These are phyloP conservation scores for Fusarium sp. DNA, from an alignment of 2,329 filamentous ascomycete species.

Conservation along the genomic window DNA sequence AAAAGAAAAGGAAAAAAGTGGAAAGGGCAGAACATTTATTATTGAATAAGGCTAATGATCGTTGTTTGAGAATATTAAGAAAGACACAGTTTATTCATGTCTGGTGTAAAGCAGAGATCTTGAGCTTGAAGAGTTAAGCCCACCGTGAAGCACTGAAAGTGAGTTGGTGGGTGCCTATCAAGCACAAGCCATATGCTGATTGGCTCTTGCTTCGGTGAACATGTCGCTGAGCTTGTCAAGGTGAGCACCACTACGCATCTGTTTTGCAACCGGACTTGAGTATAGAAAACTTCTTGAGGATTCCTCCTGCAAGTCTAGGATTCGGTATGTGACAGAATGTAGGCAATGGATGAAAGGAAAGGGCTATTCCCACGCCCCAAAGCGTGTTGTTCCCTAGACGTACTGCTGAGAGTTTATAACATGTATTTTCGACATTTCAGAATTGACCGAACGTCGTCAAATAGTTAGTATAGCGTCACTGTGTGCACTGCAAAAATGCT, in stretches of 20 bases:
- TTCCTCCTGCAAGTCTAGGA: no score
- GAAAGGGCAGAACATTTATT: not conserved
- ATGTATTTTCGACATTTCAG: no score
- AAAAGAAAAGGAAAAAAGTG: not conserved
- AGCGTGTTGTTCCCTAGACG: no score
- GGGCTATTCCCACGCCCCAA: no score
- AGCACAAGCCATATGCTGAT: constrained; percentile 14
- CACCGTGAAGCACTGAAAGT: constrained; percentile 6
- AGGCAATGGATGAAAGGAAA: no score
- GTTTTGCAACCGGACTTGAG: not conserved
- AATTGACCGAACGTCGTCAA: no score
- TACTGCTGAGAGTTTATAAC: no score
- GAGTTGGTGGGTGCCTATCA: constrained; percentile 10
- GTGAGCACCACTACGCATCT: not conserved
- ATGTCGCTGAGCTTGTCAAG: not conserved
- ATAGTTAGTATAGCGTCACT: no score
- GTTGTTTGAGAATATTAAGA: not conserved
- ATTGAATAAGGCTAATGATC: not conserved
- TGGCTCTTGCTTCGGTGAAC: constrained; percentile 4
- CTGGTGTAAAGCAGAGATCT: not conserved
- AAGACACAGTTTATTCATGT: not conserved
- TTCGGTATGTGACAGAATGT: no score
- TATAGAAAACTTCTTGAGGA: not conserved
- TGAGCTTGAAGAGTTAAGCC: not conserved
- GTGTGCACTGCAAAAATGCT: not conserved